Evolutionary conservation across 129 eudicot species (phyloP), one percentile per base, ranked within the genome.

Genomic region (Deinandra increscens): DNA sequence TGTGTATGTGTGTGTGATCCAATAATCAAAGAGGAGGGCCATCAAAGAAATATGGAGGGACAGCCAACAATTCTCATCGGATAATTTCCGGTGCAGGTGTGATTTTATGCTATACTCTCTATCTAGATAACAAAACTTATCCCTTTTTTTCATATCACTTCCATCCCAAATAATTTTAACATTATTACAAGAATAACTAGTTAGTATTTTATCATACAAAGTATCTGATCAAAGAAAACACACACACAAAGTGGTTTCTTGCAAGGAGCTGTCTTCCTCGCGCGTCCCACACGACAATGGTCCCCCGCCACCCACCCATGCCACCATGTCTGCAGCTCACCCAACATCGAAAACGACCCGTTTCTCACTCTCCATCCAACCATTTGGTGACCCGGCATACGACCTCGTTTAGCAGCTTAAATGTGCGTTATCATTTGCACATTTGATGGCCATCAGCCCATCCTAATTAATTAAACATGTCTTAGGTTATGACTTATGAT

Each of bases 261-360:
- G 73, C 72, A 60, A 50, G 54, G 66, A 53, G 72, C 48, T 74
- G 73, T 74, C 70, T 68, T 76, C 69, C 75, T 68, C n/a, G n/a
- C n/a, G n/a, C 64, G 41, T 44, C 44, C 51, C 61, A 7, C 43
- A 56, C 60, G 63, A 68, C 69, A 34, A 56, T 75, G 80, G 75
- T 68, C 56, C 66, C 72, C 15, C 63, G 61, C 79, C 73, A 75
- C 80, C 80, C 68, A 26, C 31, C 31, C 31, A 26, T 26, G 31
- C 80, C 64, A 60, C 22, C 64, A 59, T 76, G 80, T 76, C 75
- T 39, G 17, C 18, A n/a, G 70, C 69, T 60, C 58, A 49, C 71
- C 75, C 75, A 5, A 69, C 75, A 76, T 11, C 46, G 70, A 76
- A 29, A 68, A 23, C 70, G 56, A 76, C 64, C 55, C 59, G 48